These are phyloP conservation scores for Bertia moriformis DNA, from an alignment of 2,329 filamentous ascomycete species.

Conservation along the genomic window DNA sequence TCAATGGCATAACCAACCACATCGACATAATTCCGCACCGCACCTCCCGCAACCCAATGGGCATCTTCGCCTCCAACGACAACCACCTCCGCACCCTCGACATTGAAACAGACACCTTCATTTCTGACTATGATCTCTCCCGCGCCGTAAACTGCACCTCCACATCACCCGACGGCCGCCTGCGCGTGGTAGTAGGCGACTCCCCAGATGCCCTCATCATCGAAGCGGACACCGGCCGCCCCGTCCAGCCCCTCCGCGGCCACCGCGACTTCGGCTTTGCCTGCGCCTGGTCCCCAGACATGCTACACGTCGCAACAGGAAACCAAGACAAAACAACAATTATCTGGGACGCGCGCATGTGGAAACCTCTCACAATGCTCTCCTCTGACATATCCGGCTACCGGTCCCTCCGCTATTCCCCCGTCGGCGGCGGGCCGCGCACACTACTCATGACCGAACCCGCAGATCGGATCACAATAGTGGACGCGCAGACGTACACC, in stretches of 20 bases:
- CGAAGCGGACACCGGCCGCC: conserved; percentile 23
- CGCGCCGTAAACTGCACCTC: conserved; percentile 26
- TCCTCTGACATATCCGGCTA: conserved; percentile 26
- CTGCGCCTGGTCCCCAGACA: conserved; percentile 27
- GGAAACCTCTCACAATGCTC: conserved; percentile 20
- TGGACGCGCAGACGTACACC: conserved; percentile 24
- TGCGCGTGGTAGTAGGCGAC: conserved; percentile 26
- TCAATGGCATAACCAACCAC: conserved; percentile 40
- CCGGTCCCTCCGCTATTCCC: conserved; percentile 24
- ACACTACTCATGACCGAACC: conserved; percentile 24
- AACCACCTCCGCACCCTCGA: conserved; percentile 36
- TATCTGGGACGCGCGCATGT: conserved; percentile 26
- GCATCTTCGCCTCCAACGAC: conserved; percentile 43
- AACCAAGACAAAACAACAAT: conserved; percentile 28
- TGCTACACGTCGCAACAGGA: conserved; percentile 26
- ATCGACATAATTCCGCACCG: conserved; percentile 34
- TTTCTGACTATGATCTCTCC: conserved; percentile 17
- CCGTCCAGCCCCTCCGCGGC: conserved; percentile 18
- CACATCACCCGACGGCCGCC: conserved; percentile 23
- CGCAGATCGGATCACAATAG: conserved; percentile 24
- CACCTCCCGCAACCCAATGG: conserved; percentile 27
- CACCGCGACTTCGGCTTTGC: conserved; percentile 27
- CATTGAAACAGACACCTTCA: conserved; percentile 25
- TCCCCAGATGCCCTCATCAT: conserved; percentile 22
- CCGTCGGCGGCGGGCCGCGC: conserved; percentile 23